phyloP scores from a whole-genome alignment of 23 red algal species.

The Chondrus crispus region DNA sequence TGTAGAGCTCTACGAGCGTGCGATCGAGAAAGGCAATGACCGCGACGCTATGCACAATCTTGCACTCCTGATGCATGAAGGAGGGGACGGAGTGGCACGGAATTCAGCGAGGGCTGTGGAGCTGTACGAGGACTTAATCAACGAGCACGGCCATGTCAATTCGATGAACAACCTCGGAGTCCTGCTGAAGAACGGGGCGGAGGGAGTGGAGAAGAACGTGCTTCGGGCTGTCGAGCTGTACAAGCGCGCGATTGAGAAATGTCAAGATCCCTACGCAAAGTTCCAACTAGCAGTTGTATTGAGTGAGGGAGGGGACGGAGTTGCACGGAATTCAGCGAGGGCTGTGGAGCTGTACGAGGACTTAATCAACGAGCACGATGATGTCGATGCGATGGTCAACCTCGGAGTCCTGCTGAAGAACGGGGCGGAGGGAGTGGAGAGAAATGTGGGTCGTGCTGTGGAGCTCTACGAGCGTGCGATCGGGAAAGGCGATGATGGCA shows the following conservation, averaged over 20 bases:
- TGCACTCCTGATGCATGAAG: not conserved
- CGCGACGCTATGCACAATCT: not conserved
- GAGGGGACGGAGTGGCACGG: not conserved
- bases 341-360: not conserved
- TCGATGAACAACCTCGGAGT: not conserved
- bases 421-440: not conserved
- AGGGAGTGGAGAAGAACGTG: not conserved
- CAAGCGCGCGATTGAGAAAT: not conserved
- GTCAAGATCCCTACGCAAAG: not conserved
- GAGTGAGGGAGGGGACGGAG: not conserved
- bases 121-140: not conserved
- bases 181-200: not conserved
- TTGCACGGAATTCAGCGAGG: not conserved
- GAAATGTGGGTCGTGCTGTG: not conserved
- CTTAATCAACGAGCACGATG: not conserved
- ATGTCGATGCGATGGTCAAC: not conserved
- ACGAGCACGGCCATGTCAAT: not conserved
- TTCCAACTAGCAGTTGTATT: not conserved
- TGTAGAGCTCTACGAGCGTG: not conserved
- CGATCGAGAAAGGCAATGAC: not conserved
- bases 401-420: not conserved
- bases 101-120: not conserved
- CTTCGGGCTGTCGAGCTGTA: not conserved
- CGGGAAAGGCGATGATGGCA: not conserved
- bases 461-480: conserved; percentile 15